Conservation (phyloP, 2,329 filamentous ascomycete genomes). For the Trichoderma hamatum region DNA sequence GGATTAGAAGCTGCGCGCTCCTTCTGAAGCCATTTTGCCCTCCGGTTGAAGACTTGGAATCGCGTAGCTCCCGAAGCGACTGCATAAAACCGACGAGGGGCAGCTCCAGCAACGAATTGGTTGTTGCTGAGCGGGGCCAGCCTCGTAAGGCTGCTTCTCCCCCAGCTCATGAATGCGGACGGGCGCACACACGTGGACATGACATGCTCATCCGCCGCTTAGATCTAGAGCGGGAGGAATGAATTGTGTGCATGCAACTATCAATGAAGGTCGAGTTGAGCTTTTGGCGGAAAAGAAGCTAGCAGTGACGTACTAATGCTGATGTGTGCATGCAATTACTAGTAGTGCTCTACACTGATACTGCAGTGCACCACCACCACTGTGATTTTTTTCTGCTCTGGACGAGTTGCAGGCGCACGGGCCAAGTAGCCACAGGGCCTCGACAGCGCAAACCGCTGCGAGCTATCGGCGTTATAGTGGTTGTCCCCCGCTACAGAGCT, state of each 20-base stretch:
- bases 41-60: slow-evolving; percentile 88
- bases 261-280: not conserved
- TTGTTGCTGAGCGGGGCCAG: slow-evolving; percentile 30
- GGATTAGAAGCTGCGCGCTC: slow-evolving; percentile 76
- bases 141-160: slow-evolving; percentile 32
- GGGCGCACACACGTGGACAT: slow-evolving; percentile 39
- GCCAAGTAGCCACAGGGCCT: slow-evolving; percentile 22
- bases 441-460: not conserved
- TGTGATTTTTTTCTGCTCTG: not conserved
- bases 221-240: slow-evolving; percentile 26
- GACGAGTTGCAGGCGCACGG: slow-evolving; percentile 24
- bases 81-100: slow-evolving; percentile 65
- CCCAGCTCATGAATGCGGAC: slow-evolving; percentile 33
- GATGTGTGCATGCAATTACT: not conserved
- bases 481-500: slow-evolving; percentile 14
- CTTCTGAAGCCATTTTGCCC: slow-evolving; percentile 87
- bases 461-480: slow-evolving; percentile 7
- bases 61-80: slow-evolving; percentile 76
- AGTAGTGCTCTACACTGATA: not conserved
- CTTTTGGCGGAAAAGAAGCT: not conserved
- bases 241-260: not conserved
- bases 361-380: not conserved
- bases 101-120: slow-evolving; percentile 23
- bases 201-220: slow-evolving; percentile 31
- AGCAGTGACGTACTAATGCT: slow-evolving; percentile 4